These are phyloP conservation scores for Otatea glauca DNA, from an alignment of 176 grass and related monocot genomes.

Conservation along the genomic window DNA sequence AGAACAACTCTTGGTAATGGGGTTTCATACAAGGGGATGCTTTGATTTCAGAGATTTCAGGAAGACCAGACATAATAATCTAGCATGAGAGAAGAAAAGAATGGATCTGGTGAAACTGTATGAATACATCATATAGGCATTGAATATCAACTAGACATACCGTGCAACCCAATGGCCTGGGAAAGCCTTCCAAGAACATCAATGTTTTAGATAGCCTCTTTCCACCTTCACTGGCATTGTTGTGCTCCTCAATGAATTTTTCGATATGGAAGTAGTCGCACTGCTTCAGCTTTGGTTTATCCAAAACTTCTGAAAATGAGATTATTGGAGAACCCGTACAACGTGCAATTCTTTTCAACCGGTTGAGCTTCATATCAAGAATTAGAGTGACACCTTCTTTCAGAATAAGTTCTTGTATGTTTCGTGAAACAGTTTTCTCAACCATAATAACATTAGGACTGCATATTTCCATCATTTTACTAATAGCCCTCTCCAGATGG, in stretches of 20 bases:
- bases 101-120: constrained; percentile 11
- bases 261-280: constrained; percentile 83
- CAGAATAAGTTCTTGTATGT: constrained; percentile 77
- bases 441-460: constrained; percentile 84
- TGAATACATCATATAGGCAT: constrained; percentile 12
- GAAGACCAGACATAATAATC: background rate
- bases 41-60: background rate
- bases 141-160: constrained; percentile 49
- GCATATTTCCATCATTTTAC: constrained; percentile 79
- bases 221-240: constrained; percentile 55
- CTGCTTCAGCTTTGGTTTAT: constrained; percentile 63
- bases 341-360: constrained; percentile 72
- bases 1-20: constrained; percentile 7
- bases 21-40: background rate
- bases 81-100: background rate
- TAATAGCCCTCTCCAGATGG: constrained; percentile 60
- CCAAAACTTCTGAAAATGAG: constrained; percentile 71
- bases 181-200: constrained; percentile 85
- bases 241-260: constrained; percentile 78
- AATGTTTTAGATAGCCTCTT: constrained; percentile 80
- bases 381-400: constrained; percentile 74
- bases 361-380: constrained; percentile 75
- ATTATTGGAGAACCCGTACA: constrained; percentile 86
- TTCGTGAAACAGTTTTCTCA: constrained; percentile 84
- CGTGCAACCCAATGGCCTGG: constrained; percentile 79